Base-by-base conservation (phyloP, 176 grass and related monocot genomes). In the Aegilops bicornis region DNA sequence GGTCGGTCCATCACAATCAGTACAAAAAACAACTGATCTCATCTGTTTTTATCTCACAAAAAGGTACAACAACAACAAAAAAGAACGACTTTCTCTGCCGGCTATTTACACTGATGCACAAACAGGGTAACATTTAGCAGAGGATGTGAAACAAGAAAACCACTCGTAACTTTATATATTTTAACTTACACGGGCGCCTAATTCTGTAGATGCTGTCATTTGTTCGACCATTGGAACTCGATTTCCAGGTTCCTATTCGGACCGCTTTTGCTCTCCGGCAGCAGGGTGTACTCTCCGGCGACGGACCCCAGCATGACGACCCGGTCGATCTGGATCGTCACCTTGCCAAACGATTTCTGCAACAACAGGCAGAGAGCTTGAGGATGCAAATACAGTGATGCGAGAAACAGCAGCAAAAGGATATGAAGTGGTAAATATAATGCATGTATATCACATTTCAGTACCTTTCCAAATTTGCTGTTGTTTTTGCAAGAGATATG, bases 401-500 rank as follows among this genome's bases (percentile, higher is more conserved):
- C 2, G 1, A 37, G 1, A 37, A 81, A 36, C 13, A 31, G 16
- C 6, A 24, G 12, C 68, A 59, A 31, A 65, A 27, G 3, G 45
- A 66, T 22, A 6, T 80, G 50, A 69, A 35, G 5, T 69, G 33
- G 19, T 32, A 22, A 50, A 33, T 80, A 64, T 27, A 82, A 62
- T 37, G 45, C 12, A 77, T 81, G 33, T 59, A n/a, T 29, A n/a
- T 29, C 31, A 24, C 81, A 73, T 88, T 77, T 47, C 2, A 5
- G 14, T 89, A 99, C 97, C 97, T 99, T 99, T 84, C 97, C 97
- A 9, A 99, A 93, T 90, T 99, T 99, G 86, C 97, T 99, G 81
- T 99, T 99, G 78, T 99, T 99, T 87, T 93, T 99, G 97, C 97
- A 99, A 15, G 97, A 99, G 63, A 99, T 99, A 67, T 99, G 97